Conservation (phyloP, 768 basidiomycete species). For the Termitomyces sp. region DNA sequence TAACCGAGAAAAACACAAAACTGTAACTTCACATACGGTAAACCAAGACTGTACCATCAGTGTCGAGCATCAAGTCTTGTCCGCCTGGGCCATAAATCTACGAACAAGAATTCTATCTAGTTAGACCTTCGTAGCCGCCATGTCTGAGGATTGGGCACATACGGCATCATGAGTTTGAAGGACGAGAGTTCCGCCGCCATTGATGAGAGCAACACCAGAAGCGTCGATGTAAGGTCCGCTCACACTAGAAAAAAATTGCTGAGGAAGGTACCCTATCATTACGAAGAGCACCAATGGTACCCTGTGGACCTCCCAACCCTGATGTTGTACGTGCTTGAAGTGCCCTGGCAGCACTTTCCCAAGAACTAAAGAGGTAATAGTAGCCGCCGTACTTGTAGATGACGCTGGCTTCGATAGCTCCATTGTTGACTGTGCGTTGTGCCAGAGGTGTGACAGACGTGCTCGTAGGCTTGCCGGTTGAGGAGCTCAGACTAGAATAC, state of each 20-base stretch:
- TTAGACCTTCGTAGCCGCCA: not conserved
- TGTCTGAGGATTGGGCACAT: not conserved
- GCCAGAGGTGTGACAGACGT: conserved; percentile 38
- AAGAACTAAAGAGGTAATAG: conserved; percentile 54
- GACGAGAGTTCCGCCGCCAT: conserved; percentile 52
- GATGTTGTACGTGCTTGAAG: conserved; percentile 54
- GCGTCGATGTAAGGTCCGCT: not conserved
- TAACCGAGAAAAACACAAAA: no score
- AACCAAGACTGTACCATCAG: conserved; percentile 41
- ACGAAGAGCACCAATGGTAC: conserved; percentile 14
- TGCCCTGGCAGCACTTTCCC: conserved; percentile 51
- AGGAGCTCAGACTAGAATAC: conserved; percentile 26
- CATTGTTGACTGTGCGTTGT: conserved; percentile 35
- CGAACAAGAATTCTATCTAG: not conserved
- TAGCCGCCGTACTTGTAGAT: conserved; percentile 40
- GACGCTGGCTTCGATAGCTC: conserved; percentile 46
- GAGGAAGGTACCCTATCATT: not conserved
- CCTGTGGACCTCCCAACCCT: conserved; percentile 46
- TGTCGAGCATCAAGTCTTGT: conserved; percentile 42
- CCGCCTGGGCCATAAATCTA: conserved; percentile 53
- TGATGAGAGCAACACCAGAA: conserved; percentile 35
- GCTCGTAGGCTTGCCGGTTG: conserved; percentile 39
- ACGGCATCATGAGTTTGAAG: not conserved
- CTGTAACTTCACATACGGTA: conserved; percentile 53
- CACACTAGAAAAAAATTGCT: not conserved